phyloP scores from a whole-genome alignment of 352 stramenopile species.

The Phytophthora quininea region DNA sequence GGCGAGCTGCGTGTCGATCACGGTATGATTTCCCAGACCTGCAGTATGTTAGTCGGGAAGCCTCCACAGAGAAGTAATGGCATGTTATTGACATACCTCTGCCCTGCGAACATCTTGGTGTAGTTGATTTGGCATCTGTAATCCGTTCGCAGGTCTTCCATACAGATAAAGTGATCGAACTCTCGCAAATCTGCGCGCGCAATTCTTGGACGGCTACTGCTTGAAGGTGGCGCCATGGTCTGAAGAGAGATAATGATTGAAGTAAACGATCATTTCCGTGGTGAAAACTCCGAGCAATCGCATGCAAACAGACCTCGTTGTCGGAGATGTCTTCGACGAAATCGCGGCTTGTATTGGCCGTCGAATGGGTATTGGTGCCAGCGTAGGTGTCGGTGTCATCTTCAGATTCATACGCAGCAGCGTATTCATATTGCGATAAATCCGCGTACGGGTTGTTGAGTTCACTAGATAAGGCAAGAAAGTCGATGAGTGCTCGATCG shows the following conservation, averaged over 20 bases:
- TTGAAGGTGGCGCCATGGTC: conserved; percentile 11
- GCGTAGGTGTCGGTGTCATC: not conserved
- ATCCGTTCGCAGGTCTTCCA: conserved; percentile 60
- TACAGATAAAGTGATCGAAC: conserved; percentile 69
- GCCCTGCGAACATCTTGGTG: conserved; percentile 71
- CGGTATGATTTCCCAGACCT: conserved; percentile 58
- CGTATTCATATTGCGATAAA: conserved; percentile 39
- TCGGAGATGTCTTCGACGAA: conserved; percentile 74
- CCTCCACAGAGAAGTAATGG: too few species aligned
- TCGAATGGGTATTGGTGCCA: conserved; percentile 2
- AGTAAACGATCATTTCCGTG: not conserved
- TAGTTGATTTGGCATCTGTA: conserved; percentile 74
- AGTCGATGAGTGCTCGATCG: not conserved
- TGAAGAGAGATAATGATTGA: conserved; percentile 3
- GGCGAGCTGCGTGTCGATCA: conserved; percentile 49
- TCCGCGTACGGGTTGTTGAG: conserved; percentile 50
- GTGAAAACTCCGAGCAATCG: too few species aligned
- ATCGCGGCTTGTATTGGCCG: conserved; percentile 26
- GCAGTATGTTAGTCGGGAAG: too few species aligned
- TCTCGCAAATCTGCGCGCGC: conserved; percentile 54
- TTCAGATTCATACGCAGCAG: conserved; percentile 26
- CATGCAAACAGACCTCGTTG: conserved; percentile 46
- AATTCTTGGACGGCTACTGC: conserved; percentile 21
- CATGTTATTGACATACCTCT: conserved; percentile 37
- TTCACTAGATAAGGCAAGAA: conserved; percentile 25